Base-by-base conservation (phyloP, 1,139 yeast genomes). In the Pichia sp. region DNA sequence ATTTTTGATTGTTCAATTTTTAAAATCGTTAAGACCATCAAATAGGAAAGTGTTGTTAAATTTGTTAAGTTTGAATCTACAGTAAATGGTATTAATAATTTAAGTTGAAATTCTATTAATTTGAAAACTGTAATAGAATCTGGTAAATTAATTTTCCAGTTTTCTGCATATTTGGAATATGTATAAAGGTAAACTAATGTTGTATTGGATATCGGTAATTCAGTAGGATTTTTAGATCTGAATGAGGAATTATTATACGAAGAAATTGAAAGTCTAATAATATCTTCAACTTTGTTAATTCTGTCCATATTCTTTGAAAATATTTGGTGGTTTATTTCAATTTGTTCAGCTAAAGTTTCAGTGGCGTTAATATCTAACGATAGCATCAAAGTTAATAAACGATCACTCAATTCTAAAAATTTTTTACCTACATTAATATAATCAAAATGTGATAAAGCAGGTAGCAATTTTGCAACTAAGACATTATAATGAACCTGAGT, bases 341-440 rank as follows among this genome's bases (percentile, higher is more conserved):
- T 54, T 45, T 58, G 51, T 3, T 68, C 60, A 4, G 58, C 54
- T 48, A 85, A 74, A 31, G 63, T 61, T 1, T 58, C 59, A 10
- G 64, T 62, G 30, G 80, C 63, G 43, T 81, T 78, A 42, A 87
- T 58, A 61, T 89, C 97, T 62, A 70, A 75, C 16, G 89, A 77
- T 37, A 68, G 57, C 1, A 81, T 70, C 52, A 85, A 66, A 3
- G 49, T 39, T 10, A 48, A 28, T 7, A 77, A 57, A 43, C 89
- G 67, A 32, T 70, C 71, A 25, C 70, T 49, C 30, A 67, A 60
- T 46, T 66, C 71, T n/a, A 55, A 47, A 31, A 62, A 55, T 12
- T 29, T 29, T 2, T 10, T 6, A 10, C n/a, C 38, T 3, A 16
- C 10, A 5, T 20, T 10, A n/a, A 9, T 11, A 9, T 20, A 11